Base-by-base conservation (phyloP, 805 yeast genomes). In the Saccharomyces cerevisiae region DNA sequence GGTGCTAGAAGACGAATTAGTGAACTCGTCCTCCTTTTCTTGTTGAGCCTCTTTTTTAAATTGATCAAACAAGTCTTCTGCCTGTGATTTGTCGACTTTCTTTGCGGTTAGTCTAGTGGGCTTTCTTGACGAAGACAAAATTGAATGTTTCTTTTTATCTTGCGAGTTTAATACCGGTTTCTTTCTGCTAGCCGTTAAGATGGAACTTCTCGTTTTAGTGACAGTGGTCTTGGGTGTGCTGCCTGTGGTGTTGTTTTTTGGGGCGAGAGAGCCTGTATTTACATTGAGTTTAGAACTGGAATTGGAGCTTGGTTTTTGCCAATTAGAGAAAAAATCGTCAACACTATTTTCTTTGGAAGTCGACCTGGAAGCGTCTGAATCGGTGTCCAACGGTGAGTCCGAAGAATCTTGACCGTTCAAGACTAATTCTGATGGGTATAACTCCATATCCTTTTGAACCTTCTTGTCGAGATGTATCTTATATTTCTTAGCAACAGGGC, bases 281-380 rank as follows among this genome's bases (percentile, higher is more conserved):
- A 71, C 72, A 26, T 67, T 65, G 11, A 63, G 66, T 24, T 67
- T 53, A 30, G 58, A 57, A 24, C 51, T 62, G 22, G 59, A 52
- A 11, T 52, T 49, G 13, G 60, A 46, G 29, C 75, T 71, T n/a
- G 96, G 89, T 65, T 89, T 89, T 55, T 88, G 89, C 94, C 96
- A 91, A 67, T 83, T 85, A 52, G 94, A 80, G 73, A 94, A 94
- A 70, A 94, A 94, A 71, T 89, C 97, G 70, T 90, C 96, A 27
- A 78, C 79, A 30, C 81, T 76, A 49, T 74, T 77, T 24, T 73
- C 71, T 29, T 68, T 68, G 21, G 75, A 69, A 21, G 64, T 66
- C 6, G 60, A 57, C 36, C 61, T 57, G 3, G 71, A 67, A 3
- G 77, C 69, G 14, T 58, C 58, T 24, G 63, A 58, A 4, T 60